These are phyloP conservation scores for Barbarea vulgaris DNA, from an alignment of 345 rosid genomes.

Conservation along the genomic window DNA sequence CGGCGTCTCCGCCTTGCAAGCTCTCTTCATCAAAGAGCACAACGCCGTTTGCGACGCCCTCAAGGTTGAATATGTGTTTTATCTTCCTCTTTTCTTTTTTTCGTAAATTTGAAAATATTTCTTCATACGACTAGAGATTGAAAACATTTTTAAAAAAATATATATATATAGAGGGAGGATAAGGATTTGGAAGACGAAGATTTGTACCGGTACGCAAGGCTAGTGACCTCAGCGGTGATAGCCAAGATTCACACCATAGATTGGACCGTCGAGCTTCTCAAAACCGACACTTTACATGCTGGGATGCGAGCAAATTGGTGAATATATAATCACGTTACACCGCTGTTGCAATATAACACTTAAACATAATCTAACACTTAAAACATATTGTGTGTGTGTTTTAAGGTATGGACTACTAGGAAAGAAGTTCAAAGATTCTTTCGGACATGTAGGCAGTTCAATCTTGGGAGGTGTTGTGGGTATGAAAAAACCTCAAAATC, in stretches of 20 bases:
- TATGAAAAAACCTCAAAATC: constrained; percentile 47
- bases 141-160: not conserved
- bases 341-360: not conserved
- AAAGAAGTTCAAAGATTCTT: constrained; percentile 60
- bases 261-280: constrained; percentile 71
- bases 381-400: too few relatives aligned
- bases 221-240: constrained; percentile 65
- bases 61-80: constrained; percentile 38
- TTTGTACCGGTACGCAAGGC: constrained; percentile 52
- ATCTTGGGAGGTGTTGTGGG: constrained; percentile 57
- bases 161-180: constrained; percentile 40
- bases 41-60: constrained; percentile 59
- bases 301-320: constrained; percentile 68
- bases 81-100: not conserved
- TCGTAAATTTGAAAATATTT: not conserved
- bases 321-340: not conserved
- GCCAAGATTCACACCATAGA: constrained; percentile 73
- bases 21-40: constrained; percentile 58
- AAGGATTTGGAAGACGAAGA: constrained; percentile 51
- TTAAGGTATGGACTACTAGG: constrained; percentile 61
- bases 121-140: not conserved
- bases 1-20: constrained; percentile 57
- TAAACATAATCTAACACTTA: too few relatives aligned
- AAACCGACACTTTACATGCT: constrained; percentile 55
- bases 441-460: constrained; percentile 55